Conservation (phyloP, 192 early-diverging fungal species). For the Haplosporangium gracile region DNA sequence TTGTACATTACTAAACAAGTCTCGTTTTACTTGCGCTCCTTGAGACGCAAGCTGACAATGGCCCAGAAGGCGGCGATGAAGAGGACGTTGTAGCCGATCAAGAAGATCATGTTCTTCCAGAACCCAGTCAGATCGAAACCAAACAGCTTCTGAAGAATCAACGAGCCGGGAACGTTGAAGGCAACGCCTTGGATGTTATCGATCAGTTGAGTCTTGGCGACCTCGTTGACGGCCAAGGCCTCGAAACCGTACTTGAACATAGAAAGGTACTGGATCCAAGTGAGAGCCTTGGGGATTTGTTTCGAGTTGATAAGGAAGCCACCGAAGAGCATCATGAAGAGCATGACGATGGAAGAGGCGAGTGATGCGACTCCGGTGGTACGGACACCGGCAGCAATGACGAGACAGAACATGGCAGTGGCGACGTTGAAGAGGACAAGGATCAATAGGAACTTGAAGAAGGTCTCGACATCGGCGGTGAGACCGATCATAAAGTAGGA, state of each 20-base stretch:
- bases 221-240: slow-evolving; percentile 78
- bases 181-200: slow-evolving; percentile 56
- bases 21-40: slow-evolving; percentile 25
- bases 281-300: slow-evolving; percentile 68
- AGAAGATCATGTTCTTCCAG: slow-evolving; percentile 16
- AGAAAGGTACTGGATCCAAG: slow-evolving; percentile 79
- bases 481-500: slow-evolving; percentile 82
- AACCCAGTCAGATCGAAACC: slow-evolving; percentile 28
- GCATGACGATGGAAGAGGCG: slow-evolving; percentile 71
- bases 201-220: slow-evolving; percentile 21
- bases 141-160: slow-evolving; percentile 40
- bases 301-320: slow-evolving; percentile 81
- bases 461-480: slow-evolving; percentile 59
- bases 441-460: slow-evolving; percentile 71
- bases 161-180: slow-evolving; percentile 34
- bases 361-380: slow-evolving; percentile 72
- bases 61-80: slow-evolving; percentile 11
- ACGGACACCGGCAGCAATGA: slow-evolving; percentile 67
- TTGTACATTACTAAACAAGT: background rate
- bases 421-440: slow-evolving; percentile 74
- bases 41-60: slow-evolving; percentile 18
- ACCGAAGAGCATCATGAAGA: slow-evolving; percentile 86
- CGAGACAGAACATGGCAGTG: slow-evolving; percentile 72
- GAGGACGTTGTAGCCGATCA: slow-evolving; percentile 15
- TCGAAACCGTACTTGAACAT: slow-evolving; percentile 84